These are phyloP conservation scores for Eleusine coracana DNA, from an alignment of 176 grass and related monocot genomes.

Conservation along the genomic window DNA sequence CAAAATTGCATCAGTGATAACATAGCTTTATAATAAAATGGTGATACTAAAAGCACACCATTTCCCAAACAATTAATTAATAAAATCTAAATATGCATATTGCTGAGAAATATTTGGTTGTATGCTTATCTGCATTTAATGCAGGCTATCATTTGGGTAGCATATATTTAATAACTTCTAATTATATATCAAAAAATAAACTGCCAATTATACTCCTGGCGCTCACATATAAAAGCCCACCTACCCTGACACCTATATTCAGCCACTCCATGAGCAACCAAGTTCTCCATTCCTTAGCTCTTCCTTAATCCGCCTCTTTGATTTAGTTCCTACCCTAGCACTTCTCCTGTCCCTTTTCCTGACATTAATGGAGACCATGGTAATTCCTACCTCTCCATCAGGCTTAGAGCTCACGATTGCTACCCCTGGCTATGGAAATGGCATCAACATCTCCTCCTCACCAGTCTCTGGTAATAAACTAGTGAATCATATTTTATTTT, in stretches of 20 bases:
- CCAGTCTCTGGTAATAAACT: constrained; percentile 34
- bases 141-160: not conserved
- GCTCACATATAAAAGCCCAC: constrained; percentile 8
- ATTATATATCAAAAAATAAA: too few relatives aligned
- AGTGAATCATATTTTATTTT: not conserved
- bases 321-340: not conserved
- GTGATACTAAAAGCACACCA: not conserved
- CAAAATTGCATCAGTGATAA: not conserved
- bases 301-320: not conserved
- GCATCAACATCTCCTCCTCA: not conserved
- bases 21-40: not conserved
- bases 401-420: constrained; percentile 62
- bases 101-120: not conserved
- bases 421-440: constrained; percentile 38
- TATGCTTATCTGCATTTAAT: not conserved
- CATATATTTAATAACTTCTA: not conserved
- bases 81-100: not conserved
- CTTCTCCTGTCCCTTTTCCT: not conserved
- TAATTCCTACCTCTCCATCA: not conserved
- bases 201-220: constrained; percentile 23
- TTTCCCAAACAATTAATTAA: not conserved
- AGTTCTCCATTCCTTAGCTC: constrained; percentile 8
- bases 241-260: not conserved
- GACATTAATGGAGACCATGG: not conserved
- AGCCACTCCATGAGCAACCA: not conserved